Evolutionary conservation across 805 yeast species (phyloP), one percentile per base, ranked within the genome.

Genomic region (Barnettozyma pratensis): DNA sequence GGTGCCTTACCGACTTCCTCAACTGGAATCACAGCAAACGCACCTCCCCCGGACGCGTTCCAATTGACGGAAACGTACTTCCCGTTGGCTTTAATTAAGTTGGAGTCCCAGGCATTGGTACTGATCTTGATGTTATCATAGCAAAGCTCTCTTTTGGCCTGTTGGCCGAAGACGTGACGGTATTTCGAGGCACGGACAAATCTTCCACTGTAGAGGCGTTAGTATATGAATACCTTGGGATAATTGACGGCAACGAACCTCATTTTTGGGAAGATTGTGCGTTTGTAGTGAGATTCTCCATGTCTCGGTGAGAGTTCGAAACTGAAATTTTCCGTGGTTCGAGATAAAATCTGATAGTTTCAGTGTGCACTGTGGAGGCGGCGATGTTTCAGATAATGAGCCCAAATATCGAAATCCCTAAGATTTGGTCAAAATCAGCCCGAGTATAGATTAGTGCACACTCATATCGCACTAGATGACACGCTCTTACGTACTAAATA

Each of bases 11-110:
- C 98, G 19, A 80, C 83, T 66, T 92, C 97, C 7, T 66, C 64
- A 28, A 88, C 71, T 2, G 99, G 99, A 51, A 94, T 81, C 10
- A 95, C 87, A 1, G 96, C 97, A 72, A 94, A 91, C 0, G 98
- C 95, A 46, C 99, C 99, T 54, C 98, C 98, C 38, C 98, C 98
- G 9, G 96, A 85, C 32, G 97, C 76, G 50, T 87, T 89, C 96
- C 97, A 90, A 65, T 88, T 90, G 55, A 90, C 85, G 1, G 96
- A 76, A 39, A 94, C 68, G 61, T 80, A 94, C 65, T 85, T 84
- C 37, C 97, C 92, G 65, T 94, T 94, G 54, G 87, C 79, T 67
- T 89, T 82, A 56, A 94, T 77, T 55, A 94, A 74, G 66, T 92
- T 92, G 45, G 96, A 87, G 67, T 94, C 99, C 87, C 96, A 94